Evolutionary conservation across 495 filamentous ascomycete species (phyloP).

Genomic region (Penicillium flavigenum): DNA sequence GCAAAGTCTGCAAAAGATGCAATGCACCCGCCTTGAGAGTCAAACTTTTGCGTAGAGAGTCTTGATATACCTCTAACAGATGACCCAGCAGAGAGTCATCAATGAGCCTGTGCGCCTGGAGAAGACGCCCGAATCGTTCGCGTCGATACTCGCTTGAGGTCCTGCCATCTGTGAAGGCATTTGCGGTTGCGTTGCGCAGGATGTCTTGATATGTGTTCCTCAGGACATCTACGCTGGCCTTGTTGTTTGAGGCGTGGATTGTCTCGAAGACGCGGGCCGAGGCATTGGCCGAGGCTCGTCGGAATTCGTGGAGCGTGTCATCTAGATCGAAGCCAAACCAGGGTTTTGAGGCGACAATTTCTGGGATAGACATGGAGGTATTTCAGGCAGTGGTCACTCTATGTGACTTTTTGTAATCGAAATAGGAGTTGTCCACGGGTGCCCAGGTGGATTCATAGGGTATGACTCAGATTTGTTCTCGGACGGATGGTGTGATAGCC

Average conservation of each 20-base stretch:
- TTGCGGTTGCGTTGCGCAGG: slow-evolving; percentile 29
- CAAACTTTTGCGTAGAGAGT: slow-evolving; percentile 20
- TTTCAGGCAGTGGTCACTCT: neutral
- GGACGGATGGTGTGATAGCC: slow-evolving; percentile 1
- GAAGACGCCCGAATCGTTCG: slow-evolving; percentile 35
- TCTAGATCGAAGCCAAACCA: slow-evolving; percentile 47
- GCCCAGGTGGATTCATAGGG: neutral
- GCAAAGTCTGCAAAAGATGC: slow-evolving; percentile 24
- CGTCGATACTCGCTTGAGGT: slow-evolving; percentile 38
- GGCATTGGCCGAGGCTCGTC: slow-evolving; percentile 32
- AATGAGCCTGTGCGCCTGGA: slow-evolving; percentile 20
- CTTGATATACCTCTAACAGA: slow-evolving; percentile 29
- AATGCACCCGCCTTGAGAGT: slow-evolving; percentile 29
- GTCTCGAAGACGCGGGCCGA: slow-evolving; percentile 25
- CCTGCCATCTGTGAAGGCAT: slow-evolving; percentile 39
- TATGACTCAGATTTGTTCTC: slow-evolving; percentile 4
- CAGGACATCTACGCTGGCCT: slow-evolving; percentile 17
- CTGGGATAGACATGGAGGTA: slow-evolving; percentile 2
- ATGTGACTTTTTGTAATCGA: neutral
- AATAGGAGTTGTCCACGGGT: neutral
- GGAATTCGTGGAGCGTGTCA: slow-evolving; percentile 45
- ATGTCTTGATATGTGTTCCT: slow-evolving; percentile 26
- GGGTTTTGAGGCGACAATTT: slow-evolving; percentile 15
- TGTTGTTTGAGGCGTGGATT: slow-evolving; percentile 9
- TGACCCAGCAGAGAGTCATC: slow-evolving; percentile 1